Percentiles rank a stretch among this genome's conserved stretches.
Evolutionary conservation across 371 early-diverging fungal genomes (phyloP).

Genomic region (Syncephalis plumigaleata): DNA sequence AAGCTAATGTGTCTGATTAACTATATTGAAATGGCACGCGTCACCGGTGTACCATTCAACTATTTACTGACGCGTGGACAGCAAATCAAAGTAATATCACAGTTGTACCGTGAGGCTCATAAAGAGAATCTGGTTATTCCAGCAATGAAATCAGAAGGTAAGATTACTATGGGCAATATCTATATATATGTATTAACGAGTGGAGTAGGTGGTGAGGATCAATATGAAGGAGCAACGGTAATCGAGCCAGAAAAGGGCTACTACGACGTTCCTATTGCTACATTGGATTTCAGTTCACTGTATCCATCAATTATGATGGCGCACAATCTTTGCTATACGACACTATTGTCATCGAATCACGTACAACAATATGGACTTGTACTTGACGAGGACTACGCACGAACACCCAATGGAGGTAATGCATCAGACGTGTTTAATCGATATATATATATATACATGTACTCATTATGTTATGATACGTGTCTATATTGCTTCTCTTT

Average conservation of each 20-base stretch:
- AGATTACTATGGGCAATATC: no score
- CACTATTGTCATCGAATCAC: slow-evolving; percentile 44
- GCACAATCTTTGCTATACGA: slow-evolving; percentile 98
- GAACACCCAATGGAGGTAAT: slow-evolving; percentile 74
- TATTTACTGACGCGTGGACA: slow-evolving; percentile 93
- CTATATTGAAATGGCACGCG: slow-evolving; percentile 98
- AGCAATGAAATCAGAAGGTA: slow-evolving; percentile 59
- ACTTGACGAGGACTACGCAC: slow-evolving; percentile 64
- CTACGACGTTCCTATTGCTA: slow-evolving; percentile 93
- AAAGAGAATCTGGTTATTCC: slow-evolving; percentile 86
- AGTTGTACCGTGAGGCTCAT: slow-evolving; percentile 84
- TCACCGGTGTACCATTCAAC: slow-evolving; percentile 95
- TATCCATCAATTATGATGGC: slow-evolving; percentile 99
- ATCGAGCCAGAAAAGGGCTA: slow-evolving; percentile 98
- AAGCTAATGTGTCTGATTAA: slow-evolving; percentile 97
- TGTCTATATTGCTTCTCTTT: no score
- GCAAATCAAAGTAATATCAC: slow-evolving; percentile 96
- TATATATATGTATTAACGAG: not conserved
- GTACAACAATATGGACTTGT: slow-evolving; percentile 45
- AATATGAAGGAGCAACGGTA: slow-evolving; percentile 98
- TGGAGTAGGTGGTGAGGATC: slow-evolving; percentile 52
- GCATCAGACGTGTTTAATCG: no score
- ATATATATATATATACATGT: no score
- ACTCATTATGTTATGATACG: no score
- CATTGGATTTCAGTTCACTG: slow-evolving; percentile 97